Evolutionary conservation across 108 stramenopile species (phyloP).

Genomic region (Conticribra weissflogii): DNA sequence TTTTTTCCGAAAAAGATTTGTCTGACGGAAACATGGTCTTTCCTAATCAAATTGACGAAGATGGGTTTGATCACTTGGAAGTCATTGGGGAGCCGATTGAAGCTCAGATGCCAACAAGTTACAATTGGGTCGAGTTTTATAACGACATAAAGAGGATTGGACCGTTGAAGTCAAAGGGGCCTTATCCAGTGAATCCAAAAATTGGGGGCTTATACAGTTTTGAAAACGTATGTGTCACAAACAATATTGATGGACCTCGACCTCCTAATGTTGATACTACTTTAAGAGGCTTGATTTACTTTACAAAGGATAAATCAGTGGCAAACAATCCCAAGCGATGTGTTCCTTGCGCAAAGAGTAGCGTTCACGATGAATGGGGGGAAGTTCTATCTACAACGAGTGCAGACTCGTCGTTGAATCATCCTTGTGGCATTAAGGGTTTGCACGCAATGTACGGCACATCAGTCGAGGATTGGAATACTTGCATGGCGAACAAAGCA

Average conservation of each 20-base stretch:
- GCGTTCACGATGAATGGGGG: slow-evolving; percentile 1
- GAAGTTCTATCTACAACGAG: not conserved
- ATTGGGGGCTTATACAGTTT: slow-evolving; percentile 14
- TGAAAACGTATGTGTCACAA: slow-evolving; percentile 38
- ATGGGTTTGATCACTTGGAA: not conserved
- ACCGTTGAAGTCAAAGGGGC: slow-evolving; percentile 12
- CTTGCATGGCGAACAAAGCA: slow-evolving; percentile 11
- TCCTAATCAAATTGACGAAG: not conserved
- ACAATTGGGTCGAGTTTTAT: slow-evolving; percentile 28
- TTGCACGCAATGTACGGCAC: slow-evolving; percentile 19
- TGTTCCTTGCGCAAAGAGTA: slow-evolving; percentile 3
- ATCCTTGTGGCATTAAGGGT: slow-evolving; percentile 21
- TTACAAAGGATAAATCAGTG: slow-evolving; percentile 1
- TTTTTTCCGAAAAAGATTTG: not conserved
- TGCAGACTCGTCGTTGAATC: not conserved
- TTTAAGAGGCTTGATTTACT: slow-evolving; percentile 19
- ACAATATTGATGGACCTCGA: slow-evolving; percentile 30
- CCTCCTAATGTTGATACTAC: slow-evolving; percentile 9
- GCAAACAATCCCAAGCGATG: slow-evolving; percentile 19
- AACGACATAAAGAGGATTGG: slow-evolving; percentile 6
- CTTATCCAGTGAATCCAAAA: not conserved
- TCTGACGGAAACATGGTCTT: not conserved
- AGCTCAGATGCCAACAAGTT: not conserved
- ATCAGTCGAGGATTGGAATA: slow-evolving; percentile 16
- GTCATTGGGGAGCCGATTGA: slow-evolving; percentile 11